phyloP scores from a whole-genome alignment of 2,329 filamentous ascomycete genomes.

The Fusarium protoensiforme region DNA sequence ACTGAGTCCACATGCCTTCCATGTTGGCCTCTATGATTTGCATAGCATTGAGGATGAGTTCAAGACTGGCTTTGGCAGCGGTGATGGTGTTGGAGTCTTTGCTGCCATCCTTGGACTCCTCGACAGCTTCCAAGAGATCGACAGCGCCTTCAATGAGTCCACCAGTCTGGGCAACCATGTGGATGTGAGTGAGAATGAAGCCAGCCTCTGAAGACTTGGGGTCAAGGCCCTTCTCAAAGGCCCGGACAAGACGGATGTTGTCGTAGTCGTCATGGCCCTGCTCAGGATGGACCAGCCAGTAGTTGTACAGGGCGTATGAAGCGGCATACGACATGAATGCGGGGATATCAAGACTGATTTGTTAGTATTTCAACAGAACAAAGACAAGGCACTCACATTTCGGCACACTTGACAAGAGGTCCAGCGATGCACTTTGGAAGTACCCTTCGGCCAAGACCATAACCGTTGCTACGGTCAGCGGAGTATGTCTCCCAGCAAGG shows the following conservation, averaged over 20 bases:
- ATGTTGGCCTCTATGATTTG: conserved; percentile 80
- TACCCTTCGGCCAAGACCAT: conserved; percentile 24
- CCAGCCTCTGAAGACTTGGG: conserved; percentile 90
- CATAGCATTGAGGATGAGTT: conserved; percentile 67
- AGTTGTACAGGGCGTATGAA: conserved; percentile 77
- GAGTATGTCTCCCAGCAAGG: conserved; percentile 34
- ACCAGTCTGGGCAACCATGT: conserved; percentile 92
- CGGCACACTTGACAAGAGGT: conserved; percentile 31
- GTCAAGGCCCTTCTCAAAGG: conserved; percentile 90
- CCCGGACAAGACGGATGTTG: conserved; percentile 85
- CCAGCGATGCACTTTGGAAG: conserved; percentile 36
- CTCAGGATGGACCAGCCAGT: conserved; percentile 67
- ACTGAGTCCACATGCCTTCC: conserved; percentile 93
- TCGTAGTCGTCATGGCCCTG: conserved; percentile 68
- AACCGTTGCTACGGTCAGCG: conserved; percentile 20
- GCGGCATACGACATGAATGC: conserved; percentile 60
- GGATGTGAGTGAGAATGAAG: conserved; percentile 94
- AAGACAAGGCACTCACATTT: conserved; percentile 14
- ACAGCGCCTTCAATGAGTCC: conserved; percentile 79
- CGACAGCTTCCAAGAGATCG: conserved; percentile 63
- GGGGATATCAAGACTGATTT: conserved; percentile 22
- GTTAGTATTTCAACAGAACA: not conserved
- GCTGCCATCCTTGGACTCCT: conserved; percentile 7
- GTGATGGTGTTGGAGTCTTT: conserved; percentile 28
- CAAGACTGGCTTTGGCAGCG: conserved; percentile 72